Evolutionary conservation across 768 basidiomycete species (phyloP).

Genomic region (Galerina marginata): DNA sequence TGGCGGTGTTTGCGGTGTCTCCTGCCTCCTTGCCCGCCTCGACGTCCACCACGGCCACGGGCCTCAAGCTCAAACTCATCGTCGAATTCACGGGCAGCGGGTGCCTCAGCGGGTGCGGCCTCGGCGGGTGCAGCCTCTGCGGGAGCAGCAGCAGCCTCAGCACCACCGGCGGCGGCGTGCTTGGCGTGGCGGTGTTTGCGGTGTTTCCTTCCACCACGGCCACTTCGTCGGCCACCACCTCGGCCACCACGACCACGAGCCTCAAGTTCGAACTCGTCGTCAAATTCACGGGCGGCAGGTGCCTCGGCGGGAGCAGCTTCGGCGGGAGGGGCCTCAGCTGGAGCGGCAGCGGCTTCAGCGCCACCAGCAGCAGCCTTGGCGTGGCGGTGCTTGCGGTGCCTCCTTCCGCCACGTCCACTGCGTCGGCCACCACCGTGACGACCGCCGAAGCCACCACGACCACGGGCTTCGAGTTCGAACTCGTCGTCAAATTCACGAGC

Average conservation of each 20-base stretch:
- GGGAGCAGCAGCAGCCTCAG: no score
- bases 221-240: no score
- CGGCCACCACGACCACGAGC: background rate
- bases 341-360: background rate
- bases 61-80: constrained; percentile 10
- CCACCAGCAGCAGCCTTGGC: background rate
- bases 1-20: background rate
- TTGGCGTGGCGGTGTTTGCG: no score
- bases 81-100: background rate
- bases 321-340: background rate
- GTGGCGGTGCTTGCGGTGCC: background rate
- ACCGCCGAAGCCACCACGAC: background rate
- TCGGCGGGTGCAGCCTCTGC: background rate
- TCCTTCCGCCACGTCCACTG: background rate
- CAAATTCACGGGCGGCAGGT: background rate
- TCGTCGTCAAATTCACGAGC: background rate
- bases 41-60: background rate
- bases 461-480: constrained; percentile 12
- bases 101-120: background rate
- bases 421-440: background rate
- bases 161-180: no score
- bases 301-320: constrained; percentile 4
- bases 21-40: background rate
- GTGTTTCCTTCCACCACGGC: no score
- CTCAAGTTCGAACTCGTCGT: background rate